Percentiles rank a stretch among this genome's conserved stretches.
Conservation (phyloP, 495 filamentous ascomycete genomes). For the Podospora tetraspora region DNA sequence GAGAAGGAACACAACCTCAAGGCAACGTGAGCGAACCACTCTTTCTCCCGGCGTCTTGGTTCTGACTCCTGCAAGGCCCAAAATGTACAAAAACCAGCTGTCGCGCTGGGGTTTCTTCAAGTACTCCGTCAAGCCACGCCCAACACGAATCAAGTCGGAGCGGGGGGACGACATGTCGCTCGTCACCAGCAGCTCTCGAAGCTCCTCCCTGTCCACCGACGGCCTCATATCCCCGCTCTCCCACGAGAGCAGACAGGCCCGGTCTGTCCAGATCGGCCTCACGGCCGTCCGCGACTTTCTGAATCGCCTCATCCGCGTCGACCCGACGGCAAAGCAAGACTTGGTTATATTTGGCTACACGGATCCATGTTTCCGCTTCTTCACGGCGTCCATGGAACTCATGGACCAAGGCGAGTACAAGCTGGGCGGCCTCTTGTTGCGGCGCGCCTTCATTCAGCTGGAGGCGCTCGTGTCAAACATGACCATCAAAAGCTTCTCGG, state of each 20-base stretch:
- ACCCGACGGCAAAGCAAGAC: conserved; percentile 17
- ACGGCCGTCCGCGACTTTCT: conserved; percentile 26
- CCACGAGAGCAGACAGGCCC: conserved; percentile 15
- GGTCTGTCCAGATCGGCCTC: conserved; percentile 22
- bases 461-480: conserved; percentile 23
- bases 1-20: conserved; percentile 24
- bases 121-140: conserved; percentile 26
- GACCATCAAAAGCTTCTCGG: conserved; percentile 27
- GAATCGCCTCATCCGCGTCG: conserved; percentile 21
- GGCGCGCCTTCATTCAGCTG: conserved; percentile 29
- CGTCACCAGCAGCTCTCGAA: conserved; percentile 1
- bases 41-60: background rate
- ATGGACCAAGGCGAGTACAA: conserved; percentile 24
- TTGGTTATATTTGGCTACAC: conserved; percentile 20
- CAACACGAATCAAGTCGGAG: conserved; percentile 10
- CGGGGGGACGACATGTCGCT: conserved; percentile 11
- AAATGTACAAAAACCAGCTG: conserved; percentile 36
- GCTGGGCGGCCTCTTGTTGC: conserved; percentile 24
- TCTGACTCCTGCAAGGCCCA: conserved; percentile 21
- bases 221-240: conserved; percentile 9
- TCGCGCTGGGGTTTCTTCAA: conserved; percentile 32
- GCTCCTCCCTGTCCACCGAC: background rate
- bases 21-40: conserved; percentile 23
- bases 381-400: conserved; percentile 29
- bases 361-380: conserved; percentile 30